A percentile compares a stretch with the other conserved stretches of the same genome.
These are phyloP conservation scores for Wickerhamiella vanderwaltii DNA, from an alignment of 805 yeast genomes.

Conservation along the genomic window DNA sequence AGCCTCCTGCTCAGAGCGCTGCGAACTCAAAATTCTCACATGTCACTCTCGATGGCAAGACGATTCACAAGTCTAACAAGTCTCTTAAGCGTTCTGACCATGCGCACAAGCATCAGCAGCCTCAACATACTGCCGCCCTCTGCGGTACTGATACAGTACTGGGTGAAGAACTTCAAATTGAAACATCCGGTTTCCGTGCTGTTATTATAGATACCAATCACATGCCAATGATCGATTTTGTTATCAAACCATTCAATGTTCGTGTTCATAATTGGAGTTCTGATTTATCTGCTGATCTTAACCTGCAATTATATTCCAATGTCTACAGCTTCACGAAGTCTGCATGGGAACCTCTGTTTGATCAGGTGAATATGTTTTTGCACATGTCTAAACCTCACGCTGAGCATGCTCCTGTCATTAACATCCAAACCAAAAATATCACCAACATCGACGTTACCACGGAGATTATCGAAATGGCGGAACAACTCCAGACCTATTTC, in stretches of 20 bases:
- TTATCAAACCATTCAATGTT: slow-evolving; percentile 54
- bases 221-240: slow-evolving; percentile 72
- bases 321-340: slow-evolving; percentile 81
- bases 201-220: slow-evolving; percentile 89
- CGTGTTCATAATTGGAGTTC: slow-evolving; percentile 77
- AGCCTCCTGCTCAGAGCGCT: not conserved
- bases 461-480: slow-evolving; percentile 61
- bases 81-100: not conserved
- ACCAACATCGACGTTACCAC: slow-evolving; percentile 77
- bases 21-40: not conserved
- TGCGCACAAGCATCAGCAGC: not conserved
- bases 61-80: not conserved
- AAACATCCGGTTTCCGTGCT: slow-evolving; percentile 62
- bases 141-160: slow-evolving; percentile 28
- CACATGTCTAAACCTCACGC: slow-evolving; percentile 43
- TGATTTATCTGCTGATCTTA: slow-evolving; percentile 56
- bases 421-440: slow-evolving; percentile 58
- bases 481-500: slow-evolving; percentile 48
- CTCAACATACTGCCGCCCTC: not conserved
- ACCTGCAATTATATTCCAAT: slow-evolving; percentile 54
- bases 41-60: slow-evolving; percentile 5
- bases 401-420: slow-evolving; percentile 42
- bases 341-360: slow-evolving; percentile 90
- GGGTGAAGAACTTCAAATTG: slow-evolving; percentile 56
- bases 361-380: slow-evolving; percentile 70